Base-by-base conservation (phyloP, 208 protist genomes). In the Eutreptiella sp. region DNA sequence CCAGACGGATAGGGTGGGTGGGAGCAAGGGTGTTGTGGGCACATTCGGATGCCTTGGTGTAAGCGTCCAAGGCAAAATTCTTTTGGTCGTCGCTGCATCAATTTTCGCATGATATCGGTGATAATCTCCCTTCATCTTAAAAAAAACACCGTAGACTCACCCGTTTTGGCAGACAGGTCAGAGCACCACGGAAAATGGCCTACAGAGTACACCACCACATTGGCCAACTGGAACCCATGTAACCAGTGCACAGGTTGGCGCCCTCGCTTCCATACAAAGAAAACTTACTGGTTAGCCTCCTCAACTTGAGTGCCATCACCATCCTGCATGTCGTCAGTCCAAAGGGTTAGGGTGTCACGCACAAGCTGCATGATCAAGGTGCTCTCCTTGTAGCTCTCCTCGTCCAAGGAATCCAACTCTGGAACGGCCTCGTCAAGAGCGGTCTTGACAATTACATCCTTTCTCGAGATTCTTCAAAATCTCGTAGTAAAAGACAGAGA, bases 31-130 rank as follows among this genome's bases (percentile, higher is more conserved):
- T 67, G 14, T 24, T 53, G 16, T 42, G 46, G 7, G 58, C 58
- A n/a, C n/a, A n/a, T n/a, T n/a, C n/a, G n/a, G n/a, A n/a, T n/a
- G n/a, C n/a, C n/a, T n/a, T n/a, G n/a, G n/a, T n/a, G n/a, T n/a
- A n/a, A n/a, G n/a, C n/a, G n/a, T n/a, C n/a, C n/a, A n/a, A n/a
- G n/a, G n/a, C n/a, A n/a, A n/a, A n/a, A n/a, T n/a, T n/a, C 23
- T 68, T 55, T 76, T 89, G 83, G n/a, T 87, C 79, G n/a, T 81
- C 43, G 41, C 34, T 42, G 67, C 65, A 5, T 67, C 46, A 52
- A 90, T 84, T 75, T 92, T 84, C 31, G 96, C 96, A 46, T 98
- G 84, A 80, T 99, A 99, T 73, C 94, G 86, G 79, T 92, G 87
- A 77, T 96, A 96, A 73, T 93, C 85, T 11, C 85, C 85, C 73